These are phyloP conservation scores for Botryosphaeria dothidea DNA, from an alignment of 2,329 filamentous ascomycete genomes.

Conservation along the genomic window DNA sequence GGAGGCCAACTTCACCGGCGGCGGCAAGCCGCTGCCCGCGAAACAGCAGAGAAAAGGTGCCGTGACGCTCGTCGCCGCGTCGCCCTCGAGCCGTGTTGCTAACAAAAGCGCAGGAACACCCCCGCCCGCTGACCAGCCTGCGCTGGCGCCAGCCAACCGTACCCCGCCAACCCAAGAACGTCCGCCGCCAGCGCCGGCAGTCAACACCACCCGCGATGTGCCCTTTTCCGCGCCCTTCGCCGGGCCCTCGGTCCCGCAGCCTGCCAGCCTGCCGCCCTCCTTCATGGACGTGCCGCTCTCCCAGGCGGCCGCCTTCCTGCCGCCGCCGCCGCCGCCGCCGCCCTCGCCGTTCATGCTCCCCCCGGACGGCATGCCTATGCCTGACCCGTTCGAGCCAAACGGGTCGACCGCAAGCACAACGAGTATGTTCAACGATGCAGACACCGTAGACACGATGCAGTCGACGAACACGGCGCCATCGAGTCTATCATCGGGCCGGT, in stretches of 20 bases:
- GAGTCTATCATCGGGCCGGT: conserved; percentile 46
- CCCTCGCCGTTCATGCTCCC: conserved; percentile 28
- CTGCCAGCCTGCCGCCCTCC: background rate
- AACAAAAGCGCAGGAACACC: conserved; percentile 20
- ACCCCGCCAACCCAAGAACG: conserved; percentile 11
- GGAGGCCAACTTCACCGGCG: conserved; percentile 57
- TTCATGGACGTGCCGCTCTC: conserved; percentile 21
- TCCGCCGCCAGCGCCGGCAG: background rate
- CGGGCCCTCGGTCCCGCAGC: background rate
- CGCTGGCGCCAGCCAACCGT: background rate
- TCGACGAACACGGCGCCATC: conserved; percentile 34
- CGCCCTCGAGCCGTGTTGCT: background rate
- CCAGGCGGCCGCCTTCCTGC: conserved; percentile 18
- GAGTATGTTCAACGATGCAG: conserved; percentile 39
- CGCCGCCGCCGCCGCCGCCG: conserved; percentile 20
- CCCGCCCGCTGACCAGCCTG: conserved; percentile 12
- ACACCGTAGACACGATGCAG: conserved; percentile 29
- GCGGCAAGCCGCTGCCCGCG: conserved; percentile 37
- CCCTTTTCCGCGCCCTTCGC: background rate
- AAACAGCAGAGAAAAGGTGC: conserved; percentile 17
- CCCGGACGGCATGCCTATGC: conserved; percentile 29
- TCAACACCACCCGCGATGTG: conserved; percentile 13
- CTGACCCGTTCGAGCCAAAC: conserved; percentile 33
- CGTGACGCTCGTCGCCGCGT: background rate
- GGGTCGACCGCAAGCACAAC: conserved; percentile 36